phyloP scores from a whole-genome alignment of 2,329 filamentous ascomycete genomes.

The Cordyceps pruinosa region DNA sequence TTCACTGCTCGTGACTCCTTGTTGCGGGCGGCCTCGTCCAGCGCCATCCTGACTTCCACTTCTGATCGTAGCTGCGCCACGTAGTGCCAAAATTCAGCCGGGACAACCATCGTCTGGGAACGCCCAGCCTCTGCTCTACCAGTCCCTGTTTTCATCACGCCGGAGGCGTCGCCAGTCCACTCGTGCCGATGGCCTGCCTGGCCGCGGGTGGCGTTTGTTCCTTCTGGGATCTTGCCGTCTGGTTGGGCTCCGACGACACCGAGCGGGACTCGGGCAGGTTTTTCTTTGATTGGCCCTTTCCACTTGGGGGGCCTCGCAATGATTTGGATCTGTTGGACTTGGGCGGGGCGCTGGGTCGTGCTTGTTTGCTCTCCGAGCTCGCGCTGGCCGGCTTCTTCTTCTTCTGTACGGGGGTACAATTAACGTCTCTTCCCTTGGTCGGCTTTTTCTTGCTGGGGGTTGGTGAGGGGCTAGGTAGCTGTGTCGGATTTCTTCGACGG shows the following conservation, averaged over 20 bases:
- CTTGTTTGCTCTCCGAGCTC: constrained; percentile 16
- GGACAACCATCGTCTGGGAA: background rate
- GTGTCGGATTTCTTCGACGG: constrained; percentile 21
- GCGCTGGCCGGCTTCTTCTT: constrained; percentile 18
- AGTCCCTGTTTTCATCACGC: background rate
- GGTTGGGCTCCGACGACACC: background rate
- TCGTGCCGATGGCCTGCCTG: background rate
- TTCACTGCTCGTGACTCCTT: constrained; percentile 18
- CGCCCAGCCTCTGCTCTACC: background rate
- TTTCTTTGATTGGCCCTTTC: background rate
- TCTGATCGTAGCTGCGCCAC: constrained; percentile 50
- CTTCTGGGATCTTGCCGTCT: background rate
- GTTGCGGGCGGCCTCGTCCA: constrained; percentile 48
- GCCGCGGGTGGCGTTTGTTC: background rate
- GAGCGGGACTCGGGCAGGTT: background rate
- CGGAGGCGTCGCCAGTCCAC: background rate
- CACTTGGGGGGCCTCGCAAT: constrained; percentile 25
- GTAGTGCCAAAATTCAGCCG: constrained; percentile 4
- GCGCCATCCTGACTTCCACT: constrained; percentile 55
- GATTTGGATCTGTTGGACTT: constrained; percentile 12
- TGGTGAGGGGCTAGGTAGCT: constrained; percentile 19
- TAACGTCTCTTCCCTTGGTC: constrained; percentile 23
- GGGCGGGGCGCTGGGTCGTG: constrained; percentile 11
- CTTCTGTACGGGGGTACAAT: constrained; percentile 26
- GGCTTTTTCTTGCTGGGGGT: constrained; percentile 21